Evolutionary conservation across 768 basidiomycete genomes (phyloP).

Genomic region (Mycena olivaceomarginata): DNA sequence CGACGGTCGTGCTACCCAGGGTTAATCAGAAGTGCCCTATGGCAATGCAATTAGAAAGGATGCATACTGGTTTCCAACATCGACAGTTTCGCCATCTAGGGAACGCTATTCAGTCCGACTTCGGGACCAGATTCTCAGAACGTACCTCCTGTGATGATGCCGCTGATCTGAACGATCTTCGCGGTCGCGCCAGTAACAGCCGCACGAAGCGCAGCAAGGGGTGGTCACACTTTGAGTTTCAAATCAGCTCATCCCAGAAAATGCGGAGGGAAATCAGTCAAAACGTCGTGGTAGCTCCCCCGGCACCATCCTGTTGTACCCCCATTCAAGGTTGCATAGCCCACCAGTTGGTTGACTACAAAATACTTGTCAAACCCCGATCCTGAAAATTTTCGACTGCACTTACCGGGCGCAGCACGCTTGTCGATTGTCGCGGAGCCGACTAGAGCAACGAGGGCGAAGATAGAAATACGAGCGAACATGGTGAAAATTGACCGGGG

Average conservation of each 20-base stretch:
- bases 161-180: slow-evolving; percentile 40
- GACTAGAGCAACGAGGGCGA: slow-evolving; percentile 29
- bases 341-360: slow-evolving; percentile 37
- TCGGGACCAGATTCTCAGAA: neutral
- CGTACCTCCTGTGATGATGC: slow-evolving; percentile 42
- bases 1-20: slow-evolving; percentile 36
- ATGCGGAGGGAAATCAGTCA: slow-evolving; percentile 1
- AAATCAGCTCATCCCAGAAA: neutral
- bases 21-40: neutral
- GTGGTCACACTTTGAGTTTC: slow-evolving; percentile 33
- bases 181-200: slow-evolving; percentile 33
- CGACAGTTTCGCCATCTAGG: slow-evolving; percentile 35
- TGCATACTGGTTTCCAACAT: slow-evolving; percentile 41
- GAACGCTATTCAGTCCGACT: neutral
- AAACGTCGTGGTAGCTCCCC: slow-evolving; percentile 40
- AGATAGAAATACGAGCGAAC: slow-evolving; percentile 23
- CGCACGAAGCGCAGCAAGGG: slow-evolving; percentile 37
- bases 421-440: slow-evolving; percentile 32
- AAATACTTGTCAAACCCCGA: neutral
- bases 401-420: slow-evolving; percentile 37
- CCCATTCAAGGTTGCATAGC: slow-evolving; percentile 42
- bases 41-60: neutral
- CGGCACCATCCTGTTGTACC: slow-evolving; percentile 42
- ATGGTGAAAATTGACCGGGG: neutral
- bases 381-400: neutral